These are phyloP conservation scores for Cardiospermum halicacabum DNA, from an alignment of 345 rosid genomes.

Conservation along the genomic window DNA sequence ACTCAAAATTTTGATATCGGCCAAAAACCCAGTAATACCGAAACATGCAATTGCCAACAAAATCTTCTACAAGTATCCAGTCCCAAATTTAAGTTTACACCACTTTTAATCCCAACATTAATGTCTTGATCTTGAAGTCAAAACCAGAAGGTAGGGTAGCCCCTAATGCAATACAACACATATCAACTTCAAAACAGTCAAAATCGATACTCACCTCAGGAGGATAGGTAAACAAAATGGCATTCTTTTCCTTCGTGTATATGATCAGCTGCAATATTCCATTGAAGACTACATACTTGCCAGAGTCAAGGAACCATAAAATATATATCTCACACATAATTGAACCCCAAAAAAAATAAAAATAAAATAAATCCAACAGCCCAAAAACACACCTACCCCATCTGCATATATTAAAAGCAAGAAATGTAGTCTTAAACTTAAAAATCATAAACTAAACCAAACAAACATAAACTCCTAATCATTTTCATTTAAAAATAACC, in stretches of 20 bases:
- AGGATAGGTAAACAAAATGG: constrained; percentile 87
- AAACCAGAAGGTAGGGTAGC: background rate
- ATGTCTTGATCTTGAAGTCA: no score
- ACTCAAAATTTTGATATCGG: background rate
- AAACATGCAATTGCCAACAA: background rate
- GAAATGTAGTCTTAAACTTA: no score
- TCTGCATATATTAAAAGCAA: background rate
- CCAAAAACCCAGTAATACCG: background rate
- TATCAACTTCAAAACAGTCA: background rate
- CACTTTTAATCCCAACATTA: background rate
- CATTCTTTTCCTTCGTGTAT: constrained; percentile 85
- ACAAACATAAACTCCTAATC: background rate
- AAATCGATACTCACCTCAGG: constrained; percentile 47
- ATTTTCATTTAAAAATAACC: background rate
- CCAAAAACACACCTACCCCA: background rate
- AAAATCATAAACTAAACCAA: no score
- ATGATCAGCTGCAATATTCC: constrained; percentile 80
- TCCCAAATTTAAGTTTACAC: background rate
- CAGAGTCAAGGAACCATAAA: constrained; percentile 60
- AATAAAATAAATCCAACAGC: background rate
- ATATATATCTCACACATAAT: background rate
- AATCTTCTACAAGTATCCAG: background rate
- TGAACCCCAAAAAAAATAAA: background rate
- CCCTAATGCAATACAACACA: no score
- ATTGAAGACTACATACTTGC: constrained; percentile 83